phyloP scores from a whole-genome alignment of 768 basidiomycete genomes.

The Leccinum boreale region DNA sequence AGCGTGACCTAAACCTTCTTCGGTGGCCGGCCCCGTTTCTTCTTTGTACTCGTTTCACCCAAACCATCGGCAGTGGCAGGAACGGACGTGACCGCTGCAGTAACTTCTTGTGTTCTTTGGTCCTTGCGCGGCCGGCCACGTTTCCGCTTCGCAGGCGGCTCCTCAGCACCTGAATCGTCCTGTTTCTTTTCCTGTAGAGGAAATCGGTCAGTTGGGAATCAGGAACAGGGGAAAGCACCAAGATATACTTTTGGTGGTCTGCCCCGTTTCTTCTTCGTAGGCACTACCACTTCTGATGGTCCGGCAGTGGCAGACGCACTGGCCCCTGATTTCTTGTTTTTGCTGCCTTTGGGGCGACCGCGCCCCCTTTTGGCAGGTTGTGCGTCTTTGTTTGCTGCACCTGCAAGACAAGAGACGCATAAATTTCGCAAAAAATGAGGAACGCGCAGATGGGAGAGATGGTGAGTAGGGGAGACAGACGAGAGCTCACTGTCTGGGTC shows the following conservation, averaged over 20 bases:
- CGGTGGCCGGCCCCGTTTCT: conserved; percentile 73
- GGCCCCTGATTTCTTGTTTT: conserved; percentile 55
- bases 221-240: conserved; percentile 11
- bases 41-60: conserved; percentile 54
- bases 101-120: conserved; percentile 45
- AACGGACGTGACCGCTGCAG: conserved; percentile 33
- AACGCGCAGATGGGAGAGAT: conserved; percentile 11
- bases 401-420: conserved; percentile 31
- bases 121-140: conserved; percentile 73
- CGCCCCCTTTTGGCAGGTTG: conserved; percentile 67
- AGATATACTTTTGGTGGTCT: conserved; percentile 48
- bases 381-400: conserved; percentile 37
- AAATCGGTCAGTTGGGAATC: conserved; percentile 18
- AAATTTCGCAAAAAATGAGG: conserved; percentile 17
- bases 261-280: conserved; percentile 45
- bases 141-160: conserved; percentile 57
- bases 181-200: conserved; percentile 32
- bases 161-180: conserved; percentile 49
- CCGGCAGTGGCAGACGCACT: conserved; percentile 25
- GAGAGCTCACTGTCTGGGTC: conserved; percentile 30
- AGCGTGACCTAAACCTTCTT: conserved; percentile 32
- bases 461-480: conserved; percentile 10
- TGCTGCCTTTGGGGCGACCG: conserved; percentile 88
- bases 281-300: conserved; percentile 25
- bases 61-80: conserved; percentile 34